These are phyloP conservation scores for Hyaloscypha bicolor DNA, from an alignment of 495 filamentous ascomycete genomes.

Conservation along the genomic window DNA sequence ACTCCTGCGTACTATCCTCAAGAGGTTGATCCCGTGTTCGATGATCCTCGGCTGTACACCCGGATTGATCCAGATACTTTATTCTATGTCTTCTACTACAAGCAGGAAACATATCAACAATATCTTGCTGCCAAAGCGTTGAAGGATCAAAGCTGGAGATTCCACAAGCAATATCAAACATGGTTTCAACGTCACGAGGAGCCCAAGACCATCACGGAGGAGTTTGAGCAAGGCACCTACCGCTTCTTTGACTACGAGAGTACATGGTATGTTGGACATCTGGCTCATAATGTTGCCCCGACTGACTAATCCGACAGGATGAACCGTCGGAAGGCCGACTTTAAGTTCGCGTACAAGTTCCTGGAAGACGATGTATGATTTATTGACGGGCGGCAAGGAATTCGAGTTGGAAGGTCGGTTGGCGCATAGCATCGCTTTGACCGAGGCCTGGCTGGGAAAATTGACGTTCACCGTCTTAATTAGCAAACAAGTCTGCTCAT, in stretches of 20 bases:
- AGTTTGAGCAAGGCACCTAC: conserved; percentile 98
- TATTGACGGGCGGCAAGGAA: conserved; percentile 22
- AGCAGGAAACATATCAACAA: conserved; percentile 93
- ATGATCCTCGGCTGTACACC: conserved; percentile 84
- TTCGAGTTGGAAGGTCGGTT: conserved; percentile 25
- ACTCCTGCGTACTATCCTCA: conserved; percentile 88
- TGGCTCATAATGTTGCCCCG: conserved; percentile 11
- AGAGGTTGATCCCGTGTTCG: conserved; percentile 84
- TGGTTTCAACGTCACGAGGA: conserved; percentile 99
- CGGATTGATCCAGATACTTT: conserved; percentile 92
- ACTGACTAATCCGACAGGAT: conserved; percentile 64
- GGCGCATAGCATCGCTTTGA: conserved; percentile 29
- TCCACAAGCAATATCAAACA: conserved; percentile 99
- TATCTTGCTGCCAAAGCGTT: conserved; percentile 94
- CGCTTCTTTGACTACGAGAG: conserved; percentile 99
- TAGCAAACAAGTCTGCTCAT: conserved; percentile 31
- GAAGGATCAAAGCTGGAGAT: conserved; percentile 96
- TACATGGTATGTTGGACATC: conserved; percentile 69
- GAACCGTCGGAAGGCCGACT: conserved; percentile 97
- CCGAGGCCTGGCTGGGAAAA: conserved; percentile 23
- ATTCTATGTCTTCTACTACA: conserved; percentile 99
- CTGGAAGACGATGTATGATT: conserved; percentile 83
- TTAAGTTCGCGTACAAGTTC: conserved; percentile 98
- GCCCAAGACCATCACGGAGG: conserved; percentile 96
- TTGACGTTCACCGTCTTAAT: conserved; percentile 23